A percentile compares a stretch with the other conserved stretches of the same genome.
phyloP scores from a whole-genome alignment of 352 stramenopile species.

The Salisapilia sapeloensis region DNA sequence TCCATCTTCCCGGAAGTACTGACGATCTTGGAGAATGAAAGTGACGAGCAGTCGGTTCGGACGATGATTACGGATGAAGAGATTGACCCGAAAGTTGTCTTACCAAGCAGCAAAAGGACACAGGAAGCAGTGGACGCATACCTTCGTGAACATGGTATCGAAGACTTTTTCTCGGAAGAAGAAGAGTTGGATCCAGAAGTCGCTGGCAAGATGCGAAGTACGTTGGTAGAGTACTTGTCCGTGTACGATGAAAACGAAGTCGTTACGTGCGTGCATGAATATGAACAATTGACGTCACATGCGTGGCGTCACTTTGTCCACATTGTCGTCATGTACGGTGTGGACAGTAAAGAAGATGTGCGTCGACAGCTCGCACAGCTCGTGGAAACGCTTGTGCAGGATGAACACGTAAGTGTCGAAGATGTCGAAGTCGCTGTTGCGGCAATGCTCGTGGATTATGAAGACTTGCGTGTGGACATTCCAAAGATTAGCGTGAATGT shows the following conservation, averaged over 20 bases:
- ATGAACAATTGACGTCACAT: slow-evolving; percentile 12
- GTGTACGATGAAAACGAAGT: slow-evolving; percentile 62
- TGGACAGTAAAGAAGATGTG: slow-evolving; percentile 29
- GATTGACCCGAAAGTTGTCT: slow-evolving; percentile 25
- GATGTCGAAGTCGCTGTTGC: slow-evolving; percentile 41
- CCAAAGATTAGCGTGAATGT: slow-evolving; percentile 35
- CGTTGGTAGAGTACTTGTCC: slow-evolving; percentile 59
- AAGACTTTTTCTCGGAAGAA: slow-evolving; percentile 44
- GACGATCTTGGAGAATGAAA: slow-evolving; percentile 54
- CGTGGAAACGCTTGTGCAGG: slow-evolving; percentile 13
- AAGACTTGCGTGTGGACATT: slow-evolving; percentile 60
- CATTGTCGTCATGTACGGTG: slow-evolving; percentile 17
- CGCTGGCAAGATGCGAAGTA: slow-evolving; percentile 44
- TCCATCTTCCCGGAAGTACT: slow-evolving; percentile 59
- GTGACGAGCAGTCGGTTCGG: slow-evolving; percentile 34
- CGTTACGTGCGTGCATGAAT: slow-evolving; percentile 55
- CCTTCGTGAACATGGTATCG: slow-evolving; percentile 40
- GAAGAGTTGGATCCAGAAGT: slow-evolving; percentile 42
- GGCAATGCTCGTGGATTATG: slow-evolving; percentile 38
- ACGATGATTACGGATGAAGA: slow-evolving; percentile 73
- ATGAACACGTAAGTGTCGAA: slow-evolving; percentile 20
- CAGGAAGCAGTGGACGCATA: slow-evolving; percentile 34
- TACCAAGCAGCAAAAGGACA: slow-evolving; percentile 16
- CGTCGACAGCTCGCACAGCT: slow-evolving; percentile 26
- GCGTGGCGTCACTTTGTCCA: slow-evolving; percentile 59